Evolutionary conservation across 1,284 basidiomycete genomes (phyloP), one percentile per base, ranked within the genome.

Genomic region (Cryptococcus amylolentus): DNA sequence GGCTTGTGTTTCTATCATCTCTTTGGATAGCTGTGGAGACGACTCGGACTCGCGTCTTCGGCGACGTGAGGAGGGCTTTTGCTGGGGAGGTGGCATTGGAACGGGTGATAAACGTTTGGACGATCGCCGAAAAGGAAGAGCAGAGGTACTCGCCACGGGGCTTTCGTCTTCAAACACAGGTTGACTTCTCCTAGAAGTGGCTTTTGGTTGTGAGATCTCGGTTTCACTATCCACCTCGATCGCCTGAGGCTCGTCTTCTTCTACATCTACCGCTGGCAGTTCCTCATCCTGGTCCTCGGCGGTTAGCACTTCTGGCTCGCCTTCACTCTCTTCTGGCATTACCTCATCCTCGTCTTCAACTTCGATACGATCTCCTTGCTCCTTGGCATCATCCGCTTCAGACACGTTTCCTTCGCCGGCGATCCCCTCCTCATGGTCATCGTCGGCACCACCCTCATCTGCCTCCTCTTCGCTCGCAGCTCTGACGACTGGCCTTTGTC

Each of bases 251-350:
- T 41, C 46, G n/a, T 45, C 38, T 27, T 54, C 38, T 27, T 54
- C 40, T 10, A 26, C 37, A 10, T 59, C 60, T 50, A 59, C 61
- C 39, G 62, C 58, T 20, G 47, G 56, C 10, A 60, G 52, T 3
- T 57, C 61, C 1, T 61, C 54, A 16, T 57, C 63, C 5, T 37
- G 26, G 8, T 54, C 48, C 20, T 47, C 45, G 20, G 43, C 54
- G 28, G 26, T 39, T 10, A 13, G 27, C 16, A 18, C 18, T n/a
- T 35, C 31, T 35, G 31, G 31, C 31, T 10, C 10, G 6, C 10
- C 31, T 5, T 35, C 31, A 35, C 10, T 35, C 31, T 38, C 44
- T 10, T 38, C 37, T 10, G 42, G 18, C 18, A 44, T 26, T 12
- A 7, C 49, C 20, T 40, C 38, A 10, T 16, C 14, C 28, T 13